Percentiles rank a stretch among this genome's conserved stretches.
Conservation (phyloP, 192 early-diverging fungal species). For the Chytriomyces sp. region DNA sequence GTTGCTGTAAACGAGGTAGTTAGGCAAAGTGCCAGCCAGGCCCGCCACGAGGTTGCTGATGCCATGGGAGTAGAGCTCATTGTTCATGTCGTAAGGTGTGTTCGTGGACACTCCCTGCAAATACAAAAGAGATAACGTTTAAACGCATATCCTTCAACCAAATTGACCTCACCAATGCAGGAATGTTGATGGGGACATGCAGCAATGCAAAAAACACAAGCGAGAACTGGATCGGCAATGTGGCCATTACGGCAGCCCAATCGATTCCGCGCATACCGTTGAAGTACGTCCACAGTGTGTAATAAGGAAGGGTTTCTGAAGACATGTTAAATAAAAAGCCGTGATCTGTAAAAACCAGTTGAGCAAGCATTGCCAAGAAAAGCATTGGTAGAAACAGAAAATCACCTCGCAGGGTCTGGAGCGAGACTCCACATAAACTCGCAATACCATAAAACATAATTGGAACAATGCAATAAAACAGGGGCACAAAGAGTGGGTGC, state of each 20-base stretch:
- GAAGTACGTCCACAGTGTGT: conserved; percentile 85
- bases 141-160: neutral
- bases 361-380: too few species aligned
- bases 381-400: too few species aligned
- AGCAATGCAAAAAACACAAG: conserved; percentile 94
- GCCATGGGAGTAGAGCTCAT: conserved; percentile 92
- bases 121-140: neutral
- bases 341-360: too few species aligned
- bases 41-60: conserved; percentile 85
- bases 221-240: conserved; percentile 89
- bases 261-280: conserved; percentile 40
- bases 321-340: conserved; percentile 88
- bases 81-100: conserved; percentile 85
- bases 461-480: conserved; percentile 86
- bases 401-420: conserved; percentile 68
- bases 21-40: conserved; percentile 72
- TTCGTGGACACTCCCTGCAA: conserved; percentile 79
- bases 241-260: conserved; percentile 52
- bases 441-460: conserved; percentile 73
- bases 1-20: conserved; percentile 93
- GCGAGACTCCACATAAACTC: conserved; percentile 57
- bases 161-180: conserved; percentile 32
- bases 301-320: conserved; percentile 72
- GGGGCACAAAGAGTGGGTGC: conserved; percentile 85
- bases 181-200: conserved; percentile 92